Evolutionary conservation across 1,284 basidiomycete genomes (phyloP).

Genomic region (Sporisorium scitamineum): DNA sequence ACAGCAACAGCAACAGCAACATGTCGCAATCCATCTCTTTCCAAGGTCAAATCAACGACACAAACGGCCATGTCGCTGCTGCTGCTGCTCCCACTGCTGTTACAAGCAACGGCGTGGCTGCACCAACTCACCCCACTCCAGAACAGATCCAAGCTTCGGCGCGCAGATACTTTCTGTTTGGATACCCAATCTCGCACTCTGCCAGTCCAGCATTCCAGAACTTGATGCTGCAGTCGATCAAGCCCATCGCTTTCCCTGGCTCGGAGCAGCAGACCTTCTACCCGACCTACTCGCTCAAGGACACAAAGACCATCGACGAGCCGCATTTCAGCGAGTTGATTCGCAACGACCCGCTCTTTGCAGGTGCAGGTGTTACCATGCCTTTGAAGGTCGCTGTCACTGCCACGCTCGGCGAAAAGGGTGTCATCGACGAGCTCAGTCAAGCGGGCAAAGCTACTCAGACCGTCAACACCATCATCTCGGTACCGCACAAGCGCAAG

Average conservation of each 20-base stretch:
- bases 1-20: background rate
- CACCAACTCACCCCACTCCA: slow-evolving; percentile 45
- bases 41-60: slow-evolving; percentile 1
- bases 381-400: slow-evolving; percentile 54
- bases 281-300: slow-evolving; percentile 50
- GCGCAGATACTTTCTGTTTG: slow-evolving; percentile 52
- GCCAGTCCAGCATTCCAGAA: slow-evolving; percentile 58
- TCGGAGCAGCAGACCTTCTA: slow-evolving; percentile 23
- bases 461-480: slow-evolving; percentile 58
- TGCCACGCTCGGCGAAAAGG: slow-evolving; percentile 26
- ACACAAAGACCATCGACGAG: slow-evolving; percentile 50
- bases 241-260: slow-evolving; percentile 26
- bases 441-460: slow-evolving; percentile 41
- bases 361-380: slow-evolving; percentile 54
- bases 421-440: slow-evolving; percentile 54
- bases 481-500: slow-evolving; percentile 22
- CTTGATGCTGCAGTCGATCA: slow-evolving; percentile 44
- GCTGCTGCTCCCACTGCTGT: background rate
- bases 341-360: slow-evolving; percentile 48
- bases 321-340: slow-evolving; percentile 37
- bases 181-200: slow-evolving; percentile 57
- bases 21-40: slow-evolving; percentile 30
- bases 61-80: background rate
- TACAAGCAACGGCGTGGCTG: background rate
- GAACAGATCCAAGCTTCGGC: slow-evolving; percentile 41